A percentile compares a stretch with the other conserved stretches of the same genome.
These are phyloP conservation scores for Nannizzia gypsea DNA, from an alignment of 2,329 filamentous ascomycete genomes.

Conservation along the genomic window DNA sequence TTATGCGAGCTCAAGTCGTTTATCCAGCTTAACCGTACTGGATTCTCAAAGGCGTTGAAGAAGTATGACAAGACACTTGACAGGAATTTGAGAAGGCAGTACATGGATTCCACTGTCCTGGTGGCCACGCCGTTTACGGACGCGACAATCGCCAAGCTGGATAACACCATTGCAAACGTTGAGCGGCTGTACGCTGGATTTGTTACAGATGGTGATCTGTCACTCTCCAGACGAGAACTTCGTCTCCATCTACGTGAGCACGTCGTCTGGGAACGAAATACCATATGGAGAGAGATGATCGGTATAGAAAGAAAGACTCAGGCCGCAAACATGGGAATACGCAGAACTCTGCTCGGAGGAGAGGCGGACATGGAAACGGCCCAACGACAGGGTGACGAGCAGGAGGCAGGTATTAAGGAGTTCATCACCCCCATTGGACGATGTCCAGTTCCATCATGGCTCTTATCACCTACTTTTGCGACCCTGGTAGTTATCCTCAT, in stretches of 20 bases:
- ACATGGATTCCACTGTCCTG: constrained; percentile 63
- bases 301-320: constrained; percentile 92
- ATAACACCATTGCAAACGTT: constrained; percentile 60
- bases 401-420: constrained; percentile 52
- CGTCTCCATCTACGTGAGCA: constrained; percentile 87
- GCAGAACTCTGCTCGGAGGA: constrained; percentile 65
- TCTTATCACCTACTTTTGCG: constrained; percentile 71
- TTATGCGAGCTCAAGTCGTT: constrained; percentile 94
- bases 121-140: constrained; percentile 70
- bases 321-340: constrained; percentile 74
- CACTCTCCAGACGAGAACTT: constrained; percentile 69
- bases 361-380: constrained; percentile 56
- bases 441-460: constrained; percentile 65
- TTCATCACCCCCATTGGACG: constrained; percentile 69
- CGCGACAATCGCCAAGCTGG: constrained; percentile 57
- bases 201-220: constrained; percentile 68
- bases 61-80: constrained; percentile 97
- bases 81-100: constrained; percentile 62
- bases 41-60: constrained; percentile 91
- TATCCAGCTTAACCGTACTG: constrained; percentile 89
- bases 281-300: constrained; percentile 98
- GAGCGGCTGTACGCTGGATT: constrained; percentile 71
- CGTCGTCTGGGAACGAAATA: constrained; percentile 97
- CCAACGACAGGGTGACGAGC: constrained; percentile 74
- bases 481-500: constrained; percentile 58